phyloP scores from a whole-genome alignment of 2,329 filamentous ascomycete species.

The Fusarium sp. region DNA sequence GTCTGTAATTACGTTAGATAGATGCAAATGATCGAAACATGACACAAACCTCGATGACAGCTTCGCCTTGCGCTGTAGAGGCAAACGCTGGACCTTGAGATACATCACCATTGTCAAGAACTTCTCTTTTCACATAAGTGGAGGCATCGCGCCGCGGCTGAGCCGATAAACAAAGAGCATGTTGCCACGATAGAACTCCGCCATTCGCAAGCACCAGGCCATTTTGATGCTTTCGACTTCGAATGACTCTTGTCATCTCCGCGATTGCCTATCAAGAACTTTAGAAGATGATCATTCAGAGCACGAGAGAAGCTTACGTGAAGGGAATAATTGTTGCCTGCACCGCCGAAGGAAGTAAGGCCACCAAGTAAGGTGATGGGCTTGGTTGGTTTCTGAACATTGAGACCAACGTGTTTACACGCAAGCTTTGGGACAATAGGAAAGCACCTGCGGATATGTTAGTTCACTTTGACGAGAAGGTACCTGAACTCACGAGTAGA shows the following conservation, averaged over 20 bases:
- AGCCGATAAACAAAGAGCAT: conserved; percentile 67
- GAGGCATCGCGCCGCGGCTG: conserved; percentile 44
- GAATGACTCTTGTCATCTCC: conserved; percentile 64
- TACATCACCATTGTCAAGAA: background rate
- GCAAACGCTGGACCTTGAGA: conserved; percentile 25
- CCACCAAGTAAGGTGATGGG: conserved; percentile 71
- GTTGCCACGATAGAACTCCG: conserved; percentile 72
- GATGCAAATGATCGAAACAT: fast-evolving
- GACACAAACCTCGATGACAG: conserved; percentile 38
- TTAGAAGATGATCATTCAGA: conserved; percentile 39
- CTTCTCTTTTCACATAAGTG: conserved; percentile 7
- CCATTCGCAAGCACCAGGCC: conserved; percentile 73
- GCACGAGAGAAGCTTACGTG: conserved; percentile 56
- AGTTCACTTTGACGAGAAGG: fast-evolving
- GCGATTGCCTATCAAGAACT: conserved; percentile 50
- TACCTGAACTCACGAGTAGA: conserved; percentile 62
- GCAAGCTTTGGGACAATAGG: conserved; percentile 76
- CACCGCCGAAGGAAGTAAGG: conserved; percentile 74
- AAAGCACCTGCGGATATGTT: conserved; percentile 62
- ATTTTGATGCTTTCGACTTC: conserved; percentile 55
- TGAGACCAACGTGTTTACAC: conserved; percentile 66
- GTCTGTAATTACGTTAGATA: conserved; percentile 29
- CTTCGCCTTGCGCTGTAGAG: conserved; percentile 32
- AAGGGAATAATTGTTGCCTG: conserved; percentile 77
- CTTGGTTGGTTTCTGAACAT: conserved; percentile 56